Evolutionary conservation across 192 early-diverging fungal species (phyloP).

Genomic region (Coemansia brasiliensis): DNA sequence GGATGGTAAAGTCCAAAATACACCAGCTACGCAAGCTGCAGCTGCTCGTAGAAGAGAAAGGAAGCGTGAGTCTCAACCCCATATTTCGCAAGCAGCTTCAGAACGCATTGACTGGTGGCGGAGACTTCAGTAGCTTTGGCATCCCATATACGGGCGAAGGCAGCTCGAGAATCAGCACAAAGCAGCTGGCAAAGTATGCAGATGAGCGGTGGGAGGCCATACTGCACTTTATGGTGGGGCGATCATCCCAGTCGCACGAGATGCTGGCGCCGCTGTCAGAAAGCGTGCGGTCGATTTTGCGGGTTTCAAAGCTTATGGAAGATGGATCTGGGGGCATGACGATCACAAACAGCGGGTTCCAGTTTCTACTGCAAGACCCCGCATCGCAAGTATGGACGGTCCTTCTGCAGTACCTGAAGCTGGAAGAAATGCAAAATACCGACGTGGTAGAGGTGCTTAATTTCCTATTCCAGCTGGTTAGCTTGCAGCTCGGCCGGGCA

Average conservation of each 20-base stretch:
- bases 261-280: conserved; percentile 62
- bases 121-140: conserved; percentile 87
- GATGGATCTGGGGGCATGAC: conserved; percentile 40
- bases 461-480: conserved; percentile 91
- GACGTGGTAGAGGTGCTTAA: conserved; percentile 92
- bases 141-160: conserved; percentile 59
- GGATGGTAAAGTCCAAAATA: conserved; percentile 64
- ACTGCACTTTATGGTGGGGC: conserved; percentile 92
- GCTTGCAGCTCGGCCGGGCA: conserved; percentile 83
- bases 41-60: conserved; percentile 61
- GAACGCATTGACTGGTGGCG: conserved; percentile 75
- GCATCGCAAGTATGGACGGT: conserved; percentile 97
- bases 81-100: conserved; percentile 68
- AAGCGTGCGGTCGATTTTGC: conserved; percentile 71
- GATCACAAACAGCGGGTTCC: conserved; percentile 97
- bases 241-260: conserved; percentile 27
- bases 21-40: conserved; percentile 70
- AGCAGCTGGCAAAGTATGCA: conserved; percentile 78
- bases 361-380: conserved; percentile 92
- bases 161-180: conserved; percentile 66
- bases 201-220: conserved; percentile 87
- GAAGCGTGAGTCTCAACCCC: conserved; percentile 61
- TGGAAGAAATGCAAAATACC: conserved; percentile 75
- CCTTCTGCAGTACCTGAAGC: conserved; percentile 86
- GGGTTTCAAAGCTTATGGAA: conserved; percentile 75